These are phyloP conservation scores for Rhodosporidiobolus odoratus DNA, from an alignment of 768 basidiomycete genomes.

Conservation along the genomic window DNA sequence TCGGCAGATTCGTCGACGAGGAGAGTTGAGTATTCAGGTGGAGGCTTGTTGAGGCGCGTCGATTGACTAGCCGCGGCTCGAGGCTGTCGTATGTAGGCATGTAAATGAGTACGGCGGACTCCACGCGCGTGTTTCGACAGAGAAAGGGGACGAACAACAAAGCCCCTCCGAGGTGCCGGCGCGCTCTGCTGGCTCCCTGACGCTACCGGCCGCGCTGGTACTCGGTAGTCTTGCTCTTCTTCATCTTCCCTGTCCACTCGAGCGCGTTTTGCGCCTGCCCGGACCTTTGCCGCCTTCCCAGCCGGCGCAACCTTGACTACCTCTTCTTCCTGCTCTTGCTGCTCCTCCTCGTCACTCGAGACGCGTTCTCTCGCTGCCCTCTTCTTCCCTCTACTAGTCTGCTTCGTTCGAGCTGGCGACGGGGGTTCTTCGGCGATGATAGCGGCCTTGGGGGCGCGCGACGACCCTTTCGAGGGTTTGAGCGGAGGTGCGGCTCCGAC, in stretches of 20 bases:
- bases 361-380: not conserved
- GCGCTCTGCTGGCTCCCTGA: not conserved
- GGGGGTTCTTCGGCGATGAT: not conserved
- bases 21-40: slow-evolving; percentile 2
- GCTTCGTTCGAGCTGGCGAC: not conserved
- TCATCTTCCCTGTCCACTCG: not conserved
- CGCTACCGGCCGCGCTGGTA: not conserved
- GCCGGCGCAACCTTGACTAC: not conserved
- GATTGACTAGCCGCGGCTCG: slow-evolving; percentile 18
- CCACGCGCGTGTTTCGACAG: not conserved
- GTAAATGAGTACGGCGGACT: not conserved
- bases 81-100: not conserved
- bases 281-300: not conserved
- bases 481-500: not conserved
- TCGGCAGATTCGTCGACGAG: slow-evolving; percentile 16
- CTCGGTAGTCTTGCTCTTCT: not conserved
- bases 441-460: not conserved
- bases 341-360: not conserved
- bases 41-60: slow-evolving; percentile 18
- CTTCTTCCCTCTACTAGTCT: not conserved
- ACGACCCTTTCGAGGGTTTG: not conserved
- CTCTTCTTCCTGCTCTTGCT: slow-evolving; percentile 1
- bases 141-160: slow-evolving; percentile 12
- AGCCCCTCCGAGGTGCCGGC: slow-evolving; percentile 4
- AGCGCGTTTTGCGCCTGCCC: not conserved